Evolutionary conservation across 1,284 basidiomycete species (phyloP).

Genomic region (Fomitiporia mediterranea): DNA sequence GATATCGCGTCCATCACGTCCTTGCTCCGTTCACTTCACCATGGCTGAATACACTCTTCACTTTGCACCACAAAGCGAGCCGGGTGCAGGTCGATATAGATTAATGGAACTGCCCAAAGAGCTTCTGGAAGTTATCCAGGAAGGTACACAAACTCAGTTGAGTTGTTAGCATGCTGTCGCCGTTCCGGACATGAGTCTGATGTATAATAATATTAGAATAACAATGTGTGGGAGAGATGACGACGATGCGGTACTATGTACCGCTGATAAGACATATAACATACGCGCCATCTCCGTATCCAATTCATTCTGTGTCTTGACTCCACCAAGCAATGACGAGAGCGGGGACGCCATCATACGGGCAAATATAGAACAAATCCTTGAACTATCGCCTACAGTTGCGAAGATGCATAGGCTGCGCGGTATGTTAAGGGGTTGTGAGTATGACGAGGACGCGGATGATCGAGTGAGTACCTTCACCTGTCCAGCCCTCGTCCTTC

Average conservation of each 20-base stretch:
- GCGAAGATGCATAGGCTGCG: constrained; percentile 71
- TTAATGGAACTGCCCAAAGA: constrained; percentile 19
- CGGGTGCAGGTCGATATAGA: constrained; percentile 3
- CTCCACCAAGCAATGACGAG: constrained; percentile 41
- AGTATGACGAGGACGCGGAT: constrained; percentile 57
- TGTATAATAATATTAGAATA: constrained; percentile 41
- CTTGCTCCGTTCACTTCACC: not conserved
- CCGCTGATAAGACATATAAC: constrained; percentile 69
- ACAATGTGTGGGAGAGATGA: constrained; percentile 74
- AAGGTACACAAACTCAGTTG: constrained; percentile 10
- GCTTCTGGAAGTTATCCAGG: constrained; percentile 10
- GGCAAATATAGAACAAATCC: constrained; percentile 69
- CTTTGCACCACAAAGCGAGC: not conserved
- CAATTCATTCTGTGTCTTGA: constrained; percentile 77
- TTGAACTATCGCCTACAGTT: constrained; percentile 71
- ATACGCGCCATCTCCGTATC: constrained; percentile 81
- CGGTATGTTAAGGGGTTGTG: constrained; percentile 53
- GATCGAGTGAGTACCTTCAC: constrained; percentile 42
- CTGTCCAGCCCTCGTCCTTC: constrained; percentile 26
- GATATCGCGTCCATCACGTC: not conserved
- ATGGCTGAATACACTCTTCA: constrained; percentile 14
- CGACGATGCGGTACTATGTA: constrained; percentile 89
- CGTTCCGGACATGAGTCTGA: not conserved
- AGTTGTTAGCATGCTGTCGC: not conserved
- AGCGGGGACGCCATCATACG: constrained; percentile 51